Base-by-base conservation (phyloP, 2,329 filamentous ascomycete species). In the Fusarium xylarioides region DNA sequence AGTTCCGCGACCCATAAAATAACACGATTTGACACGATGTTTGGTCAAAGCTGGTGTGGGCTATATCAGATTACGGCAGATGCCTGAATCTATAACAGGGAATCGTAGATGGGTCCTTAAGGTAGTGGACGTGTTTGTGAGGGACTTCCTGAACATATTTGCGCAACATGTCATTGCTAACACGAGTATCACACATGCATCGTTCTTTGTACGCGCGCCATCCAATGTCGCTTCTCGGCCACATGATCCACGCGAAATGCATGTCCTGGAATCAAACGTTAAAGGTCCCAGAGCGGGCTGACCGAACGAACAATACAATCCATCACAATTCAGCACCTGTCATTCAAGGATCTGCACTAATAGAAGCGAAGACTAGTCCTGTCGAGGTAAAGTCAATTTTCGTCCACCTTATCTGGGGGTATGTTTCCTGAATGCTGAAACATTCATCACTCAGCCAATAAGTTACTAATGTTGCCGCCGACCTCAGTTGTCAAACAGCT, bases 281-380 rank as follows among this genome's bases (percentile, higher is more conserved):
- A 10, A 56, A 68, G 49, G 32, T 43, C 38, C n/a, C n/a, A 26
- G 49, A 35, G 30, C 55, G 65, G 60, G 35, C 32, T 38, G 62
- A n/a, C 58, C 49, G 70, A 54, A 49, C 49, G 70, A 54, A 49
- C 32, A 57, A 57, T 26, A 35, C n/a, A 34, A 49, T 49, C 21
- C 40, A 49, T 26, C 30, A 60, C 30, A 44, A 28, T 54, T 69
- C 49, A 55, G 44, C 40, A 66, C 35, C 67, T 69, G 59, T 68
- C 63, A 65, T 62, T 56, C 32, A 52, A 34, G 38, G 71, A 72
- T 74, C 56, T 59, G 35, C 71, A 57, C 50, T 72, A 74, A 74
- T n/a, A 67, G 49, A 66, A 34, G 35, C 34, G n/a, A 12, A 23
- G 56, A 47, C 63, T 68, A 74, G 50, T 34, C 63, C 63, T 38